Evolutionary conservation across 331 rosid species (phyloP).

Genomic region (Acacia pycnantha): DNA sequence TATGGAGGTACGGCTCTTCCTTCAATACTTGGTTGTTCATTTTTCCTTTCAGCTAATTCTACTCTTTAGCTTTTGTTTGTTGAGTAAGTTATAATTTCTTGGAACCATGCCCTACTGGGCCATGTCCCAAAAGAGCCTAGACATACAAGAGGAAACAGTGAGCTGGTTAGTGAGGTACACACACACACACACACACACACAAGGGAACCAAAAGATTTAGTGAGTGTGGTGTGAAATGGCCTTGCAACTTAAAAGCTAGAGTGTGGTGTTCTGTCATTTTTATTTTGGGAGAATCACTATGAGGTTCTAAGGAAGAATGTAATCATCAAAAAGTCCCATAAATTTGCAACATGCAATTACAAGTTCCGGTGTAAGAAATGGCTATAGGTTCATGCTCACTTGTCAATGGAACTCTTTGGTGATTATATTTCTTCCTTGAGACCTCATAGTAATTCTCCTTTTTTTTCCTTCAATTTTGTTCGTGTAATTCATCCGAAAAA

Average conservation of each 20-base stretch:
- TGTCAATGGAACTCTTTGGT: too few species aligned
- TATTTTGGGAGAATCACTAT: background rate
- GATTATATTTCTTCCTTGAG: background rate
- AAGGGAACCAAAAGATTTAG: too few species aligned
- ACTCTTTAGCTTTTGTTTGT: conserved; percentile 5
- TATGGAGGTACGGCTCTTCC: conserved; percentile 71
- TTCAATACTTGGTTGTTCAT: conserved; percentile 2
- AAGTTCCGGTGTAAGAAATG: background rate
- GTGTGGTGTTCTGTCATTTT: background rate
- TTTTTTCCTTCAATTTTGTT: background rate
- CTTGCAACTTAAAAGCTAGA: background rate
- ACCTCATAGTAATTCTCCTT: background rate
- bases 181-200: background rate
- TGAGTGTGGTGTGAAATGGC: background rate
- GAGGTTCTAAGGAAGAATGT: background rate
- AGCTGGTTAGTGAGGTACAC: background rate
- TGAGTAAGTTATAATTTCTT: background rate
- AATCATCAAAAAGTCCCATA: too few species aligned
- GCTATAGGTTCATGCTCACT: background rate
- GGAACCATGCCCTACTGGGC: background rate
- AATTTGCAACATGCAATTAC: background rate
- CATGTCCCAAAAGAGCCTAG: background rate
- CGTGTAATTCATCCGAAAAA: background rate
- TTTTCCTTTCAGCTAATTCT: conserved; percentile 1
- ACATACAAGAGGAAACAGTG: background rate